These are phyloP conservation scores for Geranomyces michiganensis DNA, from an alignment of 192 early-diverging fungal genomes.

Conservation along the genomic window DNA sequence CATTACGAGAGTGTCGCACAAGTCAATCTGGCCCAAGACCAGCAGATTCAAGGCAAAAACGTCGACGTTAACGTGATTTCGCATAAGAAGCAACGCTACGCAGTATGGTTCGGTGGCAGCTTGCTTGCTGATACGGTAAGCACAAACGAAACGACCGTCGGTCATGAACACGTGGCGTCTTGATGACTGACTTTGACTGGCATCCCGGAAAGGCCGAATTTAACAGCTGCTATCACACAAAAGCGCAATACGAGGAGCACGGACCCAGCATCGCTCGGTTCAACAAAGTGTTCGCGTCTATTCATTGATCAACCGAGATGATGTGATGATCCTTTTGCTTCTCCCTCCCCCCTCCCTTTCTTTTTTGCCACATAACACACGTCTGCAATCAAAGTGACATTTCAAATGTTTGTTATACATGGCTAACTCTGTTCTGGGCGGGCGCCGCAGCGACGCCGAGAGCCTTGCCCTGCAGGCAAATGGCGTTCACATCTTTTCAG, in stretches of 20 bases:
- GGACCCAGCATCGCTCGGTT: conserved; percentile 93
- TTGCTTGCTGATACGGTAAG: conserved; percentile 87
- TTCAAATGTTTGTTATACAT: too few relatives aligned
- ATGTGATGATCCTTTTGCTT: too few relatives aligned
- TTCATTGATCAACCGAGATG: conserved; percentile 26
- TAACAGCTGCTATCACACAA: conserved; percentile 90
- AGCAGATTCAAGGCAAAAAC: conserved; percentile 67
- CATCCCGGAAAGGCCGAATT: conserved; percentile 71
- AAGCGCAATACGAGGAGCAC: conserved; percentile 97
- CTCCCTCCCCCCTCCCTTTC: too few relatives aligned
- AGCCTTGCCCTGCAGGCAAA: too few relatives aligned
- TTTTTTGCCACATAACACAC: too few relatives aligned
- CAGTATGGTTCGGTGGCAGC: conserved; percentile 99
- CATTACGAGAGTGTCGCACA: conserved; percentile 39
- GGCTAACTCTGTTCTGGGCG: too few relatives aligned
- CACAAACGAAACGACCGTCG: background rate
- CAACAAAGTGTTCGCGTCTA: conserved; percentile 85
- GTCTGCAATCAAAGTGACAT: too few relatives aligned
- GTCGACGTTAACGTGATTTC: conserved; percentile 97
- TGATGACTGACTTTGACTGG: background rate
- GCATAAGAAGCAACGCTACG: conserved; percentile 98
- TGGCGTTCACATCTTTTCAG: too few relatives aligned
- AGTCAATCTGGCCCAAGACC: conserved; percentile 29
- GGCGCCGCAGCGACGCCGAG: too few relatives aligned
- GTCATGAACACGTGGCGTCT: background rate